phyloP scores from a whole-genome alignment of 768 basidiomycete genomes.

The Leccinum fibrillosum region DNA sequence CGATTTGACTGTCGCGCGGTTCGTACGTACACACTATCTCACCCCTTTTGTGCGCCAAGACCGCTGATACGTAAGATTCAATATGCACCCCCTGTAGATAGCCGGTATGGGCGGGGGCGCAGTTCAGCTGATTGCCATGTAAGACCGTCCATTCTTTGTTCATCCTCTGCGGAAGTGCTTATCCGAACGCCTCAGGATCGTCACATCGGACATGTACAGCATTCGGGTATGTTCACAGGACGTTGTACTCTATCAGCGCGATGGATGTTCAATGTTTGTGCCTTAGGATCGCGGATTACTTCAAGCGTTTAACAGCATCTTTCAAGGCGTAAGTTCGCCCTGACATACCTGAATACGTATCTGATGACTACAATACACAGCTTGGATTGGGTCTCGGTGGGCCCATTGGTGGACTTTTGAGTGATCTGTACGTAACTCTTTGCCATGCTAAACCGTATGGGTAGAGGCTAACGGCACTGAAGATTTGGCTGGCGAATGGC shows the following conservation, averaged over 20 bases:
- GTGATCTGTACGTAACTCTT: constrained; percentile 14
- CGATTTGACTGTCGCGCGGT: constrained; percentile 63
- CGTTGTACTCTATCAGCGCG: neutral
- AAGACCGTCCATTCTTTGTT: neutral
- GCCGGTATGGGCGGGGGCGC: constrained; percentile 23
- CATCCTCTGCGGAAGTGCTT: neutral
- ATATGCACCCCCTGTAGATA: constrained; percentile 7
- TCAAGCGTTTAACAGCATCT: constrained; percentile 44
- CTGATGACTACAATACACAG: constrained; percentile 6
- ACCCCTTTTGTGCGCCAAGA: neutral
- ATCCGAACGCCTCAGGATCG: constrained; percentile 12
- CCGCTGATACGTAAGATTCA: neutral
- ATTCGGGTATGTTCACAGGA: constrained; percentile 9
- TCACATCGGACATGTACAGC: constrained; percentile 21
- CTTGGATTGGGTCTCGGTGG: constrained; percentile 24
- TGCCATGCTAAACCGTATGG: neutral
- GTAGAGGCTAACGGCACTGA: constrained; percentile 30
- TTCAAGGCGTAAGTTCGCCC: constrained; percentile 12
- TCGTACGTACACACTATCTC: constrained; percentile 43
- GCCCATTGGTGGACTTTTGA: constrained; percentile 20
- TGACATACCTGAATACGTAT: neutral
- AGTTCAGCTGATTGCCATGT: constrained; percentile 20
- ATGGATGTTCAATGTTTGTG: neutral
- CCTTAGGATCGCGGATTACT: constrained; percentile 11
- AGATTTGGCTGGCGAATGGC: constrained; percentile 59